Conservation (phyloP, 306 rosid species). For the Dicorynia guianensis region DNA sequence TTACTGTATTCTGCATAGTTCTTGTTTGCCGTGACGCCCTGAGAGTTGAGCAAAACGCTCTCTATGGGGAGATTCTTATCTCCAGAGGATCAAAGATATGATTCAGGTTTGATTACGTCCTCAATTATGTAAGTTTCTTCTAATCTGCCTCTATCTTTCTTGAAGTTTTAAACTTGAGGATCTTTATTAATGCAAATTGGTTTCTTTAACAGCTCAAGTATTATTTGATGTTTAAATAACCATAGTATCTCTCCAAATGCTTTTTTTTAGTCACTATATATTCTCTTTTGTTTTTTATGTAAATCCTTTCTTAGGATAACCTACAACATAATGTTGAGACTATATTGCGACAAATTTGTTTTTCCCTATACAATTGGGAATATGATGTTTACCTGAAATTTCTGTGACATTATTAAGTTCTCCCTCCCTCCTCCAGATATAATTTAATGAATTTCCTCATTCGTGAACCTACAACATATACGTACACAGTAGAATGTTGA, state of each 20-base stretch:
- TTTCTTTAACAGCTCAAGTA: slow-evolving; percentile 27
- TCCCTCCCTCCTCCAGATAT: background rate
- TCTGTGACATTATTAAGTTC: background rate
- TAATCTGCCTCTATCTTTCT: slow-evolving; percentile 18
- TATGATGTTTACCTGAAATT: background rate
- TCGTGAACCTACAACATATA: background rate
- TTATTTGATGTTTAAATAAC: slow-evolving; percentile 34
- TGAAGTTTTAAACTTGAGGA: background rate
- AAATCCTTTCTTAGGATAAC: slow-evolving; percentile 14
- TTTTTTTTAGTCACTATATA: background rate
- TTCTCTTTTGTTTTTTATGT: background rate
- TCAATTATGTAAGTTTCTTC: slow-evolving; percentile 23
- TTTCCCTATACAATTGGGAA: background rate
- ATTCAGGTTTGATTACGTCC: slow-evolving; percentile 44
- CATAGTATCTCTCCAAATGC: background rate
- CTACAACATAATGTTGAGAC: slow-evolving; percentile 7
- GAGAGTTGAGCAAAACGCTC: slow-evolving; percentile 60
- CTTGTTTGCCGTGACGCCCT: slow-evolving; percentile 65
- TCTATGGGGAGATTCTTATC: slow-evolving; percentile 73
- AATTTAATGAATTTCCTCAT: background rate
- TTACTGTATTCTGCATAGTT: slow-evolving; percentile 49
- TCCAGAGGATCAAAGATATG: slow-evolving; percentile 76
- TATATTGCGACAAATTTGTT: background rate
- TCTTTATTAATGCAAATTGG: slow-evolving; percentile 8
- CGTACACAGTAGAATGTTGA: background rate